phyloP scores from a whole-genome alignment of 2,329 filamentous ascomycete genomes.

The Diaporthe sp. region DNA sequence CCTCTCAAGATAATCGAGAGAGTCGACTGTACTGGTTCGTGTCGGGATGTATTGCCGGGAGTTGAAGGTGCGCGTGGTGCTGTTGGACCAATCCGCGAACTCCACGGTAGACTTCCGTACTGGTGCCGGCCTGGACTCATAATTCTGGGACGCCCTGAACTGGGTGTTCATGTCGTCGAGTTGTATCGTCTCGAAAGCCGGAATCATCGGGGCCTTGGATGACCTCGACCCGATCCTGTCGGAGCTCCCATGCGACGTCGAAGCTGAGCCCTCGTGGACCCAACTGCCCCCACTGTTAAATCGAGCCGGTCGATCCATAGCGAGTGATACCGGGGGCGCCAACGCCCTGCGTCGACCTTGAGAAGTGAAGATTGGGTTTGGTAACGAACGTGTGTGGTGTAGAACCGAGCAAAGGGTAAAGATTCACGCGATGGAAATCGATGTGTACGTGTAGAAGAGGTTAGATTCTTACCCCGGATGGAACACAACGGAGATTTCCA shows the following conservation, averaged over 20 bases:
- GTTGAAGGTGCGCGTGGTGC: neutral
- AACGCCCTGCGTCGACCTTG: slow-evolving; percentile 24
- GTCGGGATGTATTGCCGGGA: neutral
- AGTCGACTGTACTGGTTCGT: slow-evolving; percentile 11
- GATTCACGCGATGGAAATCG: neutral
- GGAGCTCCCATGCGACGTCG: neutral
- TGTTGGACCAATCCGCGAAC: slow-evolving; percentile 1
- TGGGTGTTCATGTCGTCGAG: neutral
- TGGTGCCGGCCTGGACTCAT: neutral
- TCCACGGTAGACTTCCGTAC: neutral
- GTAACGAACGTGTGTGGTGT: slow-evolving; percentile 12
- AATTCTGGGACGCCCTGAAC: neutral
- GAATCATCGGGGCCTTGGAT: slow-evolving; percentile 8
- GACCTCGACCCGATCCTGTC: neutral
- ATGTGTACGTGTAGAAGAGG: slow-evolving; percentile 9
- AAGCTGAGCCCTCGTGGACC: neutral
- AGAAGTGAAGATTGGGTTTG: slow-evolving; percentile 1
- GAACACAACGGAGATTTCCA: slow-evolving; percentile 2
- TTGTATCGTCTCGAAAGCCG: slow-evolving; percentile 3
- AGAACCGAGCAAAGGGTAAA: neutral
- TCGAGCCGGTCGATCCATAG: slow-evolving; percentile 24
- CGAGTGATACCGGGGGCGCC: slow-evolving; percentile 19
- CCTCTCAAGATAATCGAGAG: neutral
- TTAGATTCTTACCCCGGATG: slow-evolving; percentile 12
- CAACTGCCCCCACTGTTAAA: slow-evolving; percentile 13